Conservation (phyloP, 2,329 filamentous ascomycete species). For the Camillea tinctor region DNA sequence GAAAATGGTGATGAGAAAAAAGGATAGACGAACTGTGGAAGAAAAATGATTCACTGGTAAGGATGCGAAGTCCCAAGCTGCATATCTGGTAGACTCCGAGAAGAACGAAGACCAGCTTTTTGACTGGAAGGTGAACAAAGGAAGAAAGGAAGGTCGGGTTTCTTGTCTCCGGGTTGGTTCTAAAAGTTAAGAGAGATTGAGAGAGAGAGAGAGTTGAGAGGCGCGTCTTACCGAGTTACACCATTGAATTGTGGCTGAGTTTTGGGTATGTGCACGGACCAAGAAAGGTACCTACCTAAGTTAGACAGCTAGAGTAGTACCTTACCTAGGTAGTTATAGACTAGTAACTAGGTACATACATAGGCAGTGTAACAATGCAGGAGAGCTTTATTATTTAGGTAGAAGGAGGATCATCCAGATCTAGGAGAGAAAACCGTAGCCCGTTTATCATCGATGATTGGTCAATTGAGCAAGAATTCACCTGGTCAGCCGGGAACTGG, state of each 20-base stretch:
- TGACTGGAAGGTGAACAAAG: slow-evolving; percentile 16
- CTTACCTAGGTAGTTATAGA: too few species aligned
- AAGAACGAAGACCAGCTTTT: slow-evolving; percentile 10
- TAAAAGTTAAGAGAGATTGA: too few species aligned
- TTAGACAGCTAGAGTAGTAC: too few species aligned
- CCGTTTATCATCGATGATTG: neutral
- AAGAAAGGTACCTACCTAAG: too few species aligned
- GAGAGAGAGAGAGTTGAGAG: too few species aligned
- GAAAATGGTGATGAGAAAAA: slow-evolving; percentile 23
- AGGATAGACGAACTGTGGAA: slow-evolving; percentile 35
- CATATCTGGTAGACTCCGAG: slow-evolving; percentile 9
- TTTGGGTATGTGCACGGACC: neutral
- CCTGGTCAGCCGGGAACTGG: neutral
- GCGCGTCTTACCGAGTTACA: too few species aligned
- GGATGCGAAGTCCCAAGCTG: slow-evolving; percentile 23
- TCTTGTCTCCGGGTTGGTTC: neutral
- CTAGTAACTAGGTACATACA: too few species aligned
- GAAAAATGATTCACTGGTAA: slow-evolving; percentile 10
- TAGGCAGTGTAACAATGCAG: neutral
- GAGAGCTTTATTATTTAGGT: neutral
- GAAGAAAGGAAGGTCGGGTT: slow-evolving; percentile 8
- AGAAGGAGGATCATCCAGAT: too few species aligned
- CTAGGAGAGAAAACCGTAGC: neutral
- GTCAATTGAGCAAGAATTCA: neutral
- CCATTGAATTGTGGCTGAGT: neutral